A percentile compares a stretch with the other conserved stretches of the same genome.
These are phyloP conservation scores for Inonotus hispidus DNA, from an alignment of 1,284 basidiomycete genomes.

Conservation along the genomic window DNA sequence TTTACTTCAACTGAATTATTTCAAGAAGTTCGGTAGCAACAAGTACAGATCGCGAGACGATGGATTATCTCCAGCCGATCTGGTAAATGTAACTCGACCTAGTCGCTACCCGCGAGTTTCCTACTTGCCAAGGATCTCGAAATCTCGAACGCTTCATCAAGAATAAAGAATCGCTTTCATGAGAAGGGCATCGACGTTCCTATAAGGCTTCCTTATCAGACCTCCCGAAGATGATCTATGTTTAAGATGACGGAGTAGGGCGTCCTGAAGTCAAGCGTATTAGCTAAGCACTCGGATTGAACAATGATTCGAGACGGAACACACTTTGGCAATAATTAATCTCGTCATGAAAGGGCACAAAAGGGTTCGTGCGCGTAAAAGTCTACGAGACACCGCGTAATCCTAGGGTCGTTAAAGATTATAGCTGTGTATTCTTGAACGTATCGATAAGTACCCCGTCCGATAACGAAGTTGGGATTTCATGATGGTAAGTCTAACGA, in stretches of 20 bases:
- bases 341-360: too few species aligned
- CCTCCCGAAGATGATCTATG: background rate
- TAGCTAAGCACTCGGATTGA: background rate
- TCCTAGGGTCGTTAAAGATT: background rate
- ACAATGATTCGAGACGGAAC: background rate
- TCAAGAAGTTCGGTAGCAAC: too few species aligned
- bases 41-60: too few species aligned
- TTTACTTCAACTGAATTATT: too few species aligned
- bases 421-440: background rate
- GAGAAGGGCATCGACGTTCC: too few species aligned
- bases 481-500: background rate
- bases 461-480: background rate
- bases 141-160: too few species aligned
- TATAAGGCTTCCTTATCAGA: too few species aligned
- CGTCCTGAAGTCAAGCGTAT: background rate
- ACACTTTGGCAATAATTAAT: background rate
- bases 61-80: too few species aligned
- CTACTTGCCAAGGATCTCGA: too few species aligned
- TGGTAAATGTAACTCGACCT: too few species aligned
- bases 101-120: too few species aligned
- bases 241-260: background rate
- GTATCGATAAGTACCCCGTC: background rate
- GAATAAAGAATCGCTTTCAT: too few species aligned
- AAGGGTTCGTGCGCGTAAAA: background rate
- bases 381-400: background rate